Evolutionary conservation across 1,139 yeast species (phyloP), one percentile per base, ranked within the genome.

Genomic region (Lodderomyces metapsilosis): DNA sequence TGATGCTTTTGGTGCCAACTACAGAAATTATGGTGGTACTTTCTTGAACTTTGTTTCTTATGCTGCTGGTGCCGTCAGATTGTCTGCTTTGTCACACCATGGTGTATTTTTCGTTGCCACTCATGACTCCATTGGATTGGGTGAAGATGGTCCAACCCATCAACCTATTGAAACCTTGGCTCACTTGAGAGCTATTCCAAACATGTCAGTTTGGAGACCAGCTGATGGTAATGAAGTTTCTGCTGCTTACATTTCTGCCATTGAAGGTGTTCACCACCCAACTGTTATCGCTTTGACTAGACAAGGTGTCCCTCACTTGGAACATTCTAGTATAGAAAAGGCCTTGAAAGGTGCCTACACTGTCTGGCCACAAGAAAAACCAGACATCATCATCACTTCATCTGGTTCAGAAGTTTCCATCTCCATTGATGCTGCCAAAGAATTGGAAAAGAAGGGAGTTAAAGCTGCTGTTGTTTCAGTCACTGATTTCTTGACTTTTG

Each of bases 141-240:
- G 98, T 75, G 98, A 92, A 78, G 98, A 92, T 66, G 98, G 98
- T 64, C 98, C 98, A 68, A 92, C 98, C 64, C 98, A 92, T 74
- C 98, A 92, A 78, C 99, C 99, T 70, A 88, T 92, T 59, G 99
- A 92, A 80, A 92, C 98, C 50, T 76, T 92, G 66, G 96, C 98
- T 49, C 98, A 92, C 72, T 82, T 94, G 73, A 88, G 99, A 80
- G 96, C 98, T 54, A 66, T 80, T 59, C 99, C 99, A 74, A 94
- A 94, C 79, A 62, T 82, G 58, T 80, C 84, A 66, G 98, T 92
- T 49, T 92, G 98, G 98, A 88, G 99, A 81, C 98, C 98, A 57
- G 98, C 98, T 63, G 98, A 94, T 68, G 99, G 99, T 76, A 92
- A 92, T 69, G 99, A 92, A 77, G 84, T 87, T 53, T 87, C 97